A percentile compares a stretch with the other conserved stretches of the same genome.
Conservation (phyloP, 1,284 basidiomycete genomes). For the Pyrrhoderma lamaoense region DNA sequence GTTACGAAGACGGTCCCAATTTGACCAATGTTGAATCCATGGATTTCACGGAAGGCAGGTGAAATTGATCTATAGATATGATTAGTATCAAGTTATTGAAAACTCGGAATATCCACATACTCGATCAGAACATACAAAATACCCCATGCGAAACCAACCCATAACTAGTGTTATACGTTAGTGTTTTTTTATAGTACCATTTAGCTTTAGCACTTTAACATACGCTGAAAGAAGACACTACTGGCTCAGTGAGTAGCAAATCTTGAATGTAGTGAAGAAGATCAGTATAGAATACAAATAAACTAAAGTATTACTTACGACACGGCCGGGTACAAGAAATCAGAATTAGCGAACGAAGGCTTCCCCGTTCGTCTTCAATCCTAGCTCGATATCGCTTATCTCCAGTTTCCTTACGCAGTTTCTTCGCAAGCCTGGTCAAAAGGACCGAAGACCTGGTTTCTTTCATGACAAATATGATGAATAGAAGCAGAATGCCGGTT, state of each 20-base stretch:
- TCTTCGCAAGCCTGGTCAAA: slow-evolving; percentile 50
- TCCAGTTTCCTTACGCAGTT: slow-evolving; percentile 54
- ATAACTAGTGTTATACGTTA: slow-evolving; percentile 38
- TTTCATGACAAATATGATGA: slow-evolving; percentile 42
- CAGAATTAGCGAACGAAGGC: slow-evolving; percentile 48
- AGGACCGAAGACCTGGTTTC: slow-evolving; percentile 63
- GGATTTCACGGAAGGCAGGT: slow-evolving; percentile 52
- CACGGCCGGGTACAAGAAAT: slow-evolving; percentile 65
- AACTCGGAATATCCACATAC: slow-evolving; percentile 27
- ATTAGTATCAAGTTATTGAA: not conserved
- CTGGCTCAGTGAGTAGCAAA: slow-evolving; percentile 60
- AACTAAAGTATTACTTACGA: slow-evolving; percentile 36
- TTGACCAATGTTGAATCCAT: slow-evolving; percentile 59
- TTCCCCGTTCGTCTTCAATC: slow-evolving; percentile 55
- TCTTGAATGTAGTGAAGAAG: too few species aligned
- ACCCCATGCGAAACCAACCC: slow-evolving; percentile 76
- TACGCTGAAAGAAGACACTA: slow-evolving; percentile 69
- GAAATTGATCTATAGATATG: slow-evolving; percentile 44
- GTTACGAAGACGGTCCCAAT: slow-evolving; percentile 56
- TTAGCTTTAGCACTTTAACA: slow-evolving; percentile 20
- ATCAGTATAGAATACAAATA: not conserved
- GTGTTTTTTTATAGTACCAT: not conserved
- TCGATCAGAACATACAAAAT: slow-evolving; percentile 65
- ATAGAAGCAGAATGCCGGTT: slow-evolving; percentile 36
- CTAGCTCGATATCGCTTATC: slow-evolving; percentile 52